A percentile compares a stretch with the other conserved stretches of the same genome.
Evolutionary conservation across 495 filamentous ascomycete species (phyloP).

Genomic region (Lasiosphaeriaceae sp.): DNA sequence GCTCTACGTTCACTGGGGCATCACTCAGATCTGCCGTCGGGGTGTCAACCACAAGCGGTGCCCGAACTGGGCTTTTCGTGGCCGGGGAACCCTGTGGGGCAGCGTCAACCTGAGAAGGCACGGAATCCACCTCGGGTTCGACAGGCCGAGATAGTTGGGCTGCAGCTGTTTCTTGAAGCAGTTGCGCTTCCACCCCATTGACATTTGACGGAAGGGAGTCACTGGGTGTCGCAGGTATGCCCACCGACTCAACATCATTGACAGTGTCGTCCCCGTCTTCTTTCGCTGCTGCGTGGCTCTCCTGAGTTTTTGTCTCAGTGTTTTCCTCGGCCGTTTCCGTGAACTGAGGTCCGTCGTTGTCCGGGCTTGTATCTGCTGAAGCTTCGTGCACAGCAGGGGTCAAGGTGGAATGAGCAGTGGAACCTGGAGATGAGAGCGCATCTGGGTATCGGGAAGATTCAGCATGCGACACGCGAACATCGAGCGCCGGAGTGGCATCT

Average conservation of each 20-base stretch:
- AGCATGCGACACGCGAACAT: conserved; percentile 8
- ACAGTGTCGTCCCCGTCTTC: conserved; percentile 7
- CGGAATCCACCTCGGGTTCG: neutral
- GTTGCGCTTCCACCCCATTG: conserved; percentile 36
- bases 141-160: conserved; percentile 13
- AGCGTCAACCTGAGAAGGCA: neutral
- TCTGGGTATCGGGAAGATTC: conserved; percentile 28
- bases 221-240: conserved; percentile 10
- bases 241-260: conserved; percentile 9
- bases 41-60: neutral
- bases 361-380: conserved; percentile 51
- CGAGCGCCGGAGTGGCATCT: neutral
- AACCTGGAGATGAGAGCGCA: conserved; percentile 40
- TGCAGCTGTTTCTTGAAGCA: conserved; percentile 38
- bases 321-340: conserved; percentile 32
- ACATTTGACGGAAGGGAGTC: neutral
- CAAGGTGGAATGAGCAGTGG: conserved; percentile 38
- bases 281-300: neutral
- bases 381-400: conserved; percentile 39
- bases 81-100: neutral
- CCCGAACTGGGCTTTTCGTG: neutral
- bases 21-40: neutral
- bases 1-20: neutral
- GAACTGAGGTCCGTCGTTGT: conserved; percentile 46
- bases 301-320: neutral